These are phyloP conservation scores for Asclepias syriaca DNA, from an alignment of 257 asterid species.

Conservation along the genomic window DNA sequence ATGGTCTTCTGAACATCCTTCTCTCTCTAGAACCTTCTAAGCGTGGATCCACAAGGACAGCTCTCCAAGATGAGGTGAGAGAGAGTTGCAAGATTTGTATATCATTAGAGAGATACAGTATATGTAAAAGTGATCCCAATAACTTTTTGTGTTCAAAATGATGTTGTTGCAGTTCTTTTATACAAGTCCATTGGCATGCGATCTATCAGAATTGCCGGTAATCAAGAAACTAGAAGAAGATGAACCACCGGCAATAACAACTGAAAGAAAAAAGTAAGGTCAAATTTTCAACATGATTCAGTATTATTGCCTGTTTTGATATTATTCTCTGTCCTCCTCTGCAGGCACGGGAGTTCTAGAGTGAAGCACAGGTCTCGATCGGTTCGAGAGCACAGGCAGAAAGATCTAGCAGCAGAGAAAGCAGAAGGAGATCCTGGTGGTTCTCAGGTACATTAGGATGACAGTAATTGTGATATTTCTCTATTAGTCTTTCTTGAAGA, in stretches of 20 bases:
- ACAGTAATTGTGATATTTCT: neutral
- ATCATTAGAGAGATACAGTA: no score
- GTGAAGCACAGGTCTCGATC: conserved; percentile 46
- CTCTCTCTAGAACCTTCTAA: conserved; percentile 57
- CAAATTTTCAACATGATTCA: neutral
- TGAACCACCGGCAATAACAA: conserved; percentile 23
- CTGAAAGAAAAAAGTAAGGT: conserved; percentile 45
- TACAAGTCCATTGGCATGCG: conserved; percentile 59
- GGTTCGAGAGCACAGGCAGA: conserved; percentile 34
- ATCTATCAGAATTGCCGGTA: conserved; percentile 51
- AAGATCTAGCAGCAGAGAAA: conserved; percentile 27
- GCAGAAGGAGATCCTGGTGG: conserved; percentile 24
- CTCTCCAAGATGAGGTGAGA: conserved; percentile 47
- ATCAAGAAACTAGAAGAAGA: conserved; percentile 37
- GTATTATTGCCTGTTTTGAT: neutral
- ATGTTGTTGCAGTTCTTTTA: conserved; percentile 44
- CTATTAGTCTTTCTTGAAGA: neutral
- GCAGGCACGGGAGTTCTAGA: conserved; percentile 43
- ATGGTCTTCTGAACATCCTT: conserved; percentile 43
- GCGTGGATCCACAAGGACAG: conserved; percentile 58
- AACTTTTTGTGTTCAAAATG: neutral
- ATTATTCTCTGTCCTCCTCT: neutral
- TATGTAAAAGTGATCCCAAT: neutral
- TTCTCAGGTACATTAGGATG: conserved; percentile 26
- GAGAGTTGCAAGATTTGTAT: neutral